These are phyloP conservation scores for Arthrobotrys conoides DNA, from an alignment of 2,329 filamentous ascomycete genomes.

Conservation along the genomic window DNA sequence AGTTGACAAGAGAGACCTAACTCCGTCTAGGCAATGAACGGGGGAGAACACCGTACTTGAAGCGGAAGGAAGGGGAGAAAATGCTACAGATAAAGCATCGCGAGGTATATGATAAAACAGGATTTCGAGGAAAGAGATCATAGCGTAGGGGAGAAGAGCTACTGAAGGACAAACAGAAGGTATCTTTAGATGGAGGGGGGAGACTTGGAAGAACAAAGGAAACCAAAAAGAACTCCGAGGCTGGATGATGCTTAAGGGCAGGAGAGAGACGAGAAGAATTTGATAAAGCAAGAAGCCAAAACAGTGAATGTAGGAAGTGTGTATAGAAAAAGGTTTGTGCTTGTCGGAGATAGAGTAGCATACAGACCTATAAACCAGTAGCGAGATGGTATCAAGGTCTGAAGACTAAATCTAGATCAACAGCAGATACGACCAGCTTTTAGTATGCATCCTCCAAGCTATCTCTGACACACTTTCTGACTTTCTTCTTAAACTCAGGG, in stretches of 20 bases:
- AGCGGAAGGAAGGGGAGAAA: slow-evolving; percentile 1
- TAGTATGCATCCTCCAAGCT: slow-evolving; percentile 75
- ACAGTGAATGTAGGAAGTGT: not conserved
- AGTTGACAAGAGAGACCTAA: slow-evolving; percentile 2
- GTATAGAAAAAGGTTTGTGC: not conserved
- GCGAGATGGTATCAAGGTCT: not conserved
- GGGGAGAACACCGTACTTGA: slow-evolving; percentile 14
- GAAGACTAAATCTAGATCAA: slow-evolving; percentile 1
- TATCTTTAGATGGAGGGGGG: slow-evolving; percentile 17
- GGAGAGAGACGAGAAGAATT: not conserved
- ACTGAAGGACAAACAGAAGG: not conserved
- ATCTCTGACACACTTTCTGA: slow-evolving; percentile 83
- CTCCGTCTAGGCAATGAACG: slow-evolving; percentile 23
- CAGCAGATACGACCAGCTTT: not conserved
- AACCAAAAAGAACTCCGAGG: slow-evolving; percentile 2
- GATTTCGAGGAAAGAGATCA: not conserved
- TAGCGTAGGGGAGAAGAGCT: not conserved
- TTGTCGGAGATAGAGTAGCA: slow-evolving; percentile 8
- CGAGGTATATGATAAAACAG: slow-evolving; percentile 9
- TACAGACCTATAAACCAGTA: slow-evolving; percentile 12
- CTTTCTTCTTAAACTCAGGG: slow-evolving; percentile 82
- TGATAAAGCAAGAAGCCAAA: not conserved
- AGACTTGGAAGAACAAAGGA: not conserved
- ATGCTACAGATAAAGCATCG: slow-evolving; percentile 15
- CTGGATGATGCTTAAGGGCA: slow-evolving; percentile 23